Percentiles rank a stretch among this genome's conserved stretches.
Conservation (phyloP, 1,139 yeast species). For the Yamadazyma sp. region DNA sequence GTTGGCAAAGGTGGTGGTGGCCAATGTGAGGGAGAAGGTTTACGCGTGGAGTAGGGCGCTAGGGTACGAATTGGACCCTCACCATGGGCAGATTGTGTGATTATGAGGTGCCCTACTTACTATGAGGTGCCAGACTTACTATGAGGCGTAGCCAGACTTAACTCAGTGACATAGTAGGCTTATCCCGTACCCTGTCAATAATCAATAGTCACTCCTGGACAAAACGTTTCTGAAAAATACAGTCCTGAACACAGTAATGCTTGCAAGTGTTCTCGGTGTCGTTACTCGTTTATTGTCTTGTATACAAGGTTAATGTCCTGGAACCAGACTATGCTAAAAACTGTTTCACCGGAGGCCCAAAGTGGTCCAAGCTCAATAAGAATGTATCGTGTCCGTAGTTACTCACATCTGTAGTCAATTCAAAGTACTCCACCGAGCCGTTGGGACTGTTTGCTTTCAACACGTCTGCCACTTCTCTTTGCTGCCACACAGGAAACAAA, state of each 20-base stretch:
- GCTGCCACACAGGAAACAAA: slow-evolving; percentile 94
- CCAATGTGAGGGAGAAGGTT: slow-evolving; percentile 49
- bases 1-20: slow-evolving; percentile 61
- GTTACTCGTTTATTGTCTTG: too few species aligned
- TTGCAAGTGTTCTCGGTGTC: too few species aligned
- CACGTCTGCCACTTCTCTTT: slow-evolving; percentile 71
- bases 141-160: too few species aligned
- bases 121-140: too few species aligned
- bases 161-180: too few species aligned
- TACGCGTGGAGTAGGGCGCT: slow-evolving; percentile 50
- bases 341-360: slow-evolving; percentile 71
- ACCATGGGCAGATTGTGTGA: slow-evolving; percentile 50
- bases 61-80: slow-evolving; percentile 66
- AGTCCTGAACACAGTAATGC: too few species aligned
- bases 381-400: slow-evolving; percentile 92
- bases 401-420: slow-evolving; percentile 72
- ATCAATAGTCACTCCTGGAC: too few species aligned
- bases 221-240: too few species aligned
- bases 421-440: slow-evolving; percentile 57
- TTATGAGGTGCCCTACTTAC: too few species aligned
- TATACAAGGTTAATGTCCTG: too few species aligned
- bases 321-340: too few species aligned
- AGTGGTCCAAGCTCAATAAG: slow-evolving; percentile 70
- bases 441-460: slow-evolving; percentile 34
- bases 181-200: too few species aligned